Conservation (phyloP, 73 alveolate genomes). For the Uronychia setigera region DNA sequence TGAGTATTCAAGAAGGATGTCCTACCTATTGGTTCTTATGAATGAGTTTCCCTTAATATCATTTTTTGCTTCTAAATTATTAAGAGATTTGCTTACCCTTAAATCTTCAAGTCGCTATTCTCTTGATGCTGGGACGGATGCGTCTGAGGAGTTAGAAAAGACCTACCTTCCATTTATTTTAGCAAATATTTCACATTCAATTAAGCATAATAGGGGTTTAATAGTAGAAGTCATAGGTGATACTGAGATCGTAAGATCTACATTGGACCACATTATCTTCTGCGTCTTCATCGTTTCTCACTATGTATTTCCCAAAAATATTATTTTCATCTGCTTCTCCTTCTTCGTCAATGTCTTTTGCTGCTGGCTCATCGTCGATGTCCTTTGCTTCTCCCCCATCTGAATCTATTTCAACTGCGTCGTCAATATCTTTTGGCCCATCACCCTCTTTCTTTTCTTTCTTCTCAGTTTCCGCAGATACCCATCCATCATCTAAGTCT, state of each 20-base stretch:
- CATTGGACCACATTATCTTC: constrained; percentile 33
- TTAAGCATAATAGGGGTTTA: too few relatives aligned
- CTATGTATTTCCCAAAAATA: constrained; percentile 28
- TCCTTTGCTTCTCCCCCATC: constrained; percentile 28
- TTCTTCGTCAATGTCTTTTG: constrained; percentile 6
- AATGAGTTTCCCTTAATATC: too few relatives aligned
- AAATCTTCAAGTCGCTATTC: too few relatives aligned
- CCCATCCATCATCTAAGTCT: constrained; percentile 90
- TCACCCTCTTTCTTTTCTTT: constrained; percentile 9
- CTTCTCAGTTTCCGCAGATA: constrained; percentile 59
- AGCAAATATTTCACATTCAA: too few relatives aligned
- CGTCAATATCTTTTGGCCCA: constrained; percentile 36
- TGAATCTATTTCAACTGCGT: constrained; percentile 18
- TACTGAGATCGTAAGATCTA: constrained; percentile 80
- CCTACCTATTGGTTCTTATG: too few relatives aligned
- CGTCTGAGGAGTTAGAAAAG: too few relatives aligned
- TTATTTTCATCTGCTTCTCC: constrained; percentile 34
- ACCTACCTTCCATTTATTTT: too few relatives aligned
- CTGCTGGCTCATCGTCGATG: constrained; percentile 30
- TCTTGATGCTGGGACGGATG: too few relatives aligned
- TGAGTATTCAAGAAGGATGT: too few relatives aligned
- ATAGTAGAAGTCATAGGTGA: constrained; percentile 93
- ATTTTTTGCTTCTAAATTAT: too few relatives aligned
- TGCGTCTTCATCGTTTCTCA: constrained; percentile 22
- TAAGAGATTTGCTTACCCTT: too few relatives aligned